Evolutionary conservation across 179 eudicot genomes (phyloP).

Genomic region (Carnegiea gigantea): DNA sequence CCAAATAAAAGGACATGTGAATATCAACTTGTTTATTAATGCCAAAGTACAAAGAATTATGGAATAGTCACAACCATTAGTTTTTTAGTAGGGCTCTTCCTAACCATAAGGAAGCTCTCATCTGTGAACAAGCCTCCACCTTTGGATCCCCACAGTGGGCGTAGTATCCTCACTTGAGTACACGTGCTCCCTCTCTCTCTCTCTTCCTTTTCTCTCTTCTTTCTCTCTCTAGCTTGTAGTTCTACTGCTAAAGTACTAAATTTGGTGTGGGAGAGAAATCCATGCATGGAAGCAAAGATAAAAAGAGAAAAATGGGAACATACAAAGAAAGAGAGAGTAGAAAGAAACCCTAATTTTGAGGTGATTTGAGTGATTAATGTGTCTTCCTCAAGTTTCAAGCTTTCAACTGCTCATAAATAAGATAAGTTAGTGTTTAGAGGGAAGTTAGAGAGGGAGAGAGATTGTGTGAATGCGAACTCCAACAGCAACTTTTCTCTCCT

Average conservation of each 20-base stretch:
- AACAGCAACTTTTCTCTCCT: conserved; percentile 26
- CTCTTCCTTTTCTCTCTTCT: conserved; percentile 14
- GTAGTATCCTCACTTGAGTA: conserved; percentile 47
- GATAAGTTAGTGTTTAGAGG: conserved; percentile 33
- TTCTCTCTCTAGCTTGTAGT: conserved; percentile 21
- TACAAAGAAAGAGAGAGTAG: conserved; percentile 10
- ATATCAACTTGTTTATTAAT: background rate
- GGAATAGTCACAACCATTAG: conserved; percentile 3
- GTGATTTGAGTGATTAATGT: background rate
- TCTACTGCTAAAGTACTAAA: conserved; percentile 15
- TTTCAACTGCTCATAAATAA: conserved; percentile 41
- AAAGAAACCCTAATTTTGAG: conserved; percentile 19
- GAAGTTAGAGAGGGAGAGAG: conserved; percentile 17
- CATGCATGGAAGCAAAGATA: conserved; percentile 14
- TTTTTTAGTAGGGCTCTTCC: conserved; percentile 14
- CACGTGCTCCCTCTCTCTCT: conserved; percentile 48
- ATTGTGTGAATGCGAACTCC: conserved; percentile 17
- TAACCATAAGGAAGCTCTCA: background rate
- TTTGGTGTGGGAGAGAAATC: conserved; percentile 13
- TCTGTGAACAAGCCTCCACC: conserved; percentile 30
- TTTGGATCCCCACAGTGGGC: conserved; percentile 31
- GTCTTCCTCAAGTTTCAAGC: conserved; percentile 32
- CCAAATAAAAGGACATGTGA: background rate
- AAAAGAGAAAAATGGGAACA: background rate
- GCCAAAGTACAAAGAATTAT: conserved; percentile 8